phyloP scores from a whole-genome alignment of 371 early-diverging fungal genomes.

The Mortierella sp. region DNA sequence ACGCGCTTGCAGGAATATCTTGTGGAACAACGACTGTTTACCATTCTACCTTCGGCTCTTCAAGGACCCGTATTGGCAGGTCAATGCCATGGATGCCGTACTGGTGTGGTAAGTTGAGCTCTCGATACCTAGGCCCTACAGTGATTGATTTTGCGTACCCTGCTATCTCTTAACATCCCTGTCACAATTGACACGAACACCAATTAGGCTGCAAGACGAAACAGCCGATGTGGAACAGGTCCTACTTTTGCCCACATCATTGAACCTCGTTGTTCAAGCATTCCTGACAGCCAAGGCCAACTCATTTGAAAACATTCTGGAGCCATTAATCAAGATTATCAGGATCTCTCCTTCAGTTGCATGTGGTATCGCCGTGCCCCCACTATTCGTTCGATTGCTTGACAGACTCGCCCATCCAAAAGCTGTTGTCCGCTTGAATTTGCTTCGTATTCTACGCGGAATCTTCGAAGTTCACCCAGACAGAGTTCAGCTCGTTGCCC shows the following conservation, averaged over 20 bases:
- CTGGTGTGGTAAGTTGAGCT: slow-evolving; percentile 58
- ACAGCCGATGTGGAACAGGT: slow-evolving; percentile 56
- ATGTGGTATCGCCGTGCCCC: slow-evolving; percentile 51
- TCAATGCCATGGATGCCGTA: slow-evolving; percentile 68
- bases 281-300: slow-evolving; percentile 57
- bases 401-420: slow-evolving; percentile 58
- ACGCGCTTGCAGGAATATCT: slow-evolving; percentile 54
- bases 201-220: slow-evolving; percentile 60
- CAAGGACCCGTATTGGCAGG: slow-evolving; percentile 67
- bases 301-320: slow-evolving; percentile 61
- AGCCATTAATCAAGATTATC: slow-evolving; percentile 58
- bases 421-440: slow-evolving; percentile 58
- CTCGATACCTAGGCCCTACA: no score
- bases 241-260: slow-evolving; percentile 46
- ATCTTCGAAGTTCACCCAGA: slow-evolving; percentile 55
- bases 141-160: no score
- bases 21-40: slow-evolving; percentile 61
- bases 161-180: background rate
- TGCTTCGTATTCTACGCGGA: slow-evolving; percentile 58
- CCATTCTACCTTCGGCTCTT: slow-evolving; percentile 61
- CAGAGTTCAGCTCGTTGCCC: slow-evolving; percentile 22
- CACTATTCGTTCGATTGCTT: slow-evolving; percentile 53
- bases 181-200: no score
- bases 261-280: slow-evolving; percentile 54
- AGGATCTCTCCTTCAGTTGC: slow-evolving; percentile 53